phyloP scores from a whole-genome alignment of 2,329 filamentous ascomycete genomes.

The Epichloe festucae region DNA sequence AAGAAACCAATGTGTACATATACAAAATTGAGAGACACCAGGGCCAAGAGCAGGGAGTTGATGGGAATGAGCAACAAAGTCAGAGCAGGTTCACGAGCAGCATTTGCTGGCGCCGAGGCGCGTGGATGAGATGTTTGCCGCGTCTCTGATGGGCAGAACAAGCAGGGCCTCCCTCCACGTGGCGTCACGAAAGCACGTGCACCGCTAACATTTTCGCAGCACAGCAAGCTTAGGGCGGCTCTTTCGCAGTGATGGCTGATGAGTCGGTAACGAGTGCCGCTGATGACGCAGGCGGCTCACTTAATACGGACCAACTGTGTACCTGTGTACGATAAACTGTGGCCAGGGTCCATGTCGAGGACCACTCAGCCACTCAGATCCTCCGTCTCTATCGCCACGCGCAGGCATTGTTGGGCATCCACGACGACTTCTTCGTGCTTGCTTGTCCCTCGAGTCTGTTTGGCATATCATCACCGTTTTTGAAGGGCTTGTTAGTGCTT shows the following conservation, averaged over 20 bases:
- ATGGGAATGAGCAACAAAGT: too few relatives aligned
- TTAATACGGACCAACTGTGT: neutral
- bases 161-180: neutral
- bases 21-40: neutral
- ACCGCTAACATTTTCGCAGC: too few relatives aligned
- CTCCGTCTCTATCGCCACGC: too few relatives aligned
- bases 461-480: too few relatives aligned
- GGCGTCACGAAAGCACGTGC: conserved; percentile 3
- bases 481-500: too few relatives aligned
- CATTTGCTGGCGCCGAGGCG: neutral
- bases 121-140: neutral
- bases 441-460: too few relatives aligned
- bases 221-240: neutral
- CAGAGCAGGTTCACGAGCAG: neutral
- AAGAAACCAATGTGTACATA: neutral
- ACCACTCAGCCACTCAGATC: neutral
- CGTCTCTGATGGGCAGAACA: neutral
- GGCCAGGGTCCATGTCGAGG: neutral
- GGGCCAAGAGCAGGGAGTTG: neutral
- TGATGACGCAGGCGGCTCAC: neutral
- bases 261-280: too few relatives aligned
- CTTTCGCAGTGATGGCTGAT: neutral
- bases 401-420: too few relatives aligned
- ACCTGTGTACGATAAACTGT: too few relatives aligned
- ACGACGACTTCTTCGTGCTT: too few relatives aligned